Percentiles rank a stretch among this genome's conserved stretches.
Conservation (phyloP, 1,139 yeast species). For the Diutina neorugosa region DNA sequence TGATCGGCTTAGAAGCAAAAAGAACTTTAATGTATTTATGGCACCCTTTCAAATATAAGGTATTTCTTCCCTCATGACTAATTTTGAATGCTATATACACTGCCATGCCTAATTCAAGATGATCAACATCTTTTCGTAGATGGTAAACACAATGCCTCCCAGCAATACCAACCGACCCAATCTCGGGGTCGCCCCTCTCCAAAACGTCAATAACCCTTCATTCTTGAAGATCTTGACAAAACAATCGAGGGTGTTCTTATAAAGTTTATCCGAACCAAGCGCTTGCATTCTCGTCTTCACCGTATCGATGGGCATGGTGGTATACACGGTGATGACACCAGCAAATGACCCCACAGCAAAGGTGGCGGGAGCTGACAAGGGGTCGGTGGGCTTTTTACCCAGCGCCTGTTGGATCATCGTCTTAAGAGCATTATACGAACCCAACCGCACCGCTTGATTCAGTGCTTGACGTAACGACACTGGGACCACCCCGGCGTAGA, state of each 20-base stretch:
- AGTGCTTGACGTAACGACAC: constrained; percentile 94
- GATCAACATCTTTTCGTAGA: constrained; percentile 78
- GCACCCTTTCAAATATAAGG: background rate
- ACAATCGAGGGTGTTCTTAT: constrained; percentile 70
- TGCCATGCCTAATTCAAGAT: background rate
- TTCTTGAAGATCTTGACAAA: constrained; percentile 68
- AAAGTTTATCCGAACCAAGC: constrained; percentile 61
- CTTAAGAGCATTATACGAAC: constrained; percentile 85
- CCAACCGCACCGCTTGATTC: constrained; percentile 87
- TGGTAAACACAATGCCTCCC: constrained; percentile 94
- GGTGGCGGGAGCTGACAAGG: constrained; percentile 68
- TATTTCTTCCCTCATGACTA: background rate
- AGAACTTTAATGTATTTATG: background rate
- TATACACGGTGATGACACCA: constrained; percentile 84
- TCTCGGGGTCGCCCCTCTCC: constrained; percentile 98
- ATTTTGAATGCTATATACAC: background rate
- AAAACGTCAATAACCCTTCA: constrained; percentile 86
- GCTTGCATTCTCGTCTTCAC: constrained; percentile 98
- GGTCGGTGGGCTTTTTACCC: constrained; percentile 53
- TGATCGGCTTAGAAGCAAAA: background rate
- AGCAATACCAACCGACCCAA: constrained; percentile 82
- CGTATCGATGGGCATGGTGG: constrained; percentile 97
- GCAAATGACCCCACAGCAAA: constrained; percentile 89
- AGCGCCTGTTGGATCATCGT: constrained; percentile 65
- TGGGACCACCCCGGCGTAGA: constrained; percentile 83